Evolutionary conservation across 768 basidiomycete genomes (phyloP), one percentile per base, ranked within the genome.

Genomic region (Mycena epipterygia): DNA sequence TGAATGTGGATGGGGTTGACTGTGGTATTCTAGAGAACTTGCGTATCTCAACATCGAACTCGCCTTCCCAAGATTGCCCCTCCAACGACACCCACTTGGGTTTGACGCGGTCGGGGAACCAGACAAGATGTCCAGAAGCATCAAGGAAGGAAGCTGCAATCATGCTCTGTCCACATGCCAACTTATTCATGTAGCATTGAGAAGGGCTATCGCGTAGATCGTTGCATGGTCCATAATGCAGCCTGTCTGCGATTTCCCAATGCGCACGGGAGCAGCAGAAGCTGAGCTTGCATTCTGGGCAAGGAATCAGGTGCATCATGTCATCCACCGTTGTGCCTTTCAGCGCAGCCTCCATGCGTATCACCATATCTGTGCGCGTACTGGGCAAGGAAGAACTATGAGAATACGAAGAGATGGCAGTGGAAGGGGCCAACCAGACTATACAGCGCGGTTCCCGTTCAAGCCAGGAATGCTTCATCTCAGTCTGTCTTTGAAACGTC

Each of bases 301-400:
- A 55, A 23, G 53, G 53, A 35, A 55, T 55, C 17, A 55, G 53
- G 7, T 19, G 32, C 53, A 30, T 55, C 53, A n/a, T 23, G 53
- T 17, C 32, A n/a, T 14, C 42, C 42, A 21, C 42, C 42, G 42
- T 42, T 17, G 42, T 42, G 42, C 21, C 21, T 14, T 42, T 42
- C 42, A 42, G 12, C 42, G 42, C 56, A 41, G 56, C 16, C 56
- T 57, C 59, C 59, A 61, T 61, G 2, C 59, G 46, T 2, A 61
- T 48, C 30, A 61, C 30, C 46, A 33, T 32, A 8, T 61, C 59
- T n/a, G 59, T 61, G 59, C 59, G 59, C 21, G 46, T 61, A 12
- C 59, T 58, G 29, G 17, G n/a, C 6, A 30, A 33, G 35, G 33
- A 35, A 56, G 56, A 19, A 27, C 21, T 2, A 25, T 25, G 17